Evolutionary conservation across 2,329 filamentous ascomycete genomes (phyloP).

Genomic region (Diaporthe helianthi): DNA sequence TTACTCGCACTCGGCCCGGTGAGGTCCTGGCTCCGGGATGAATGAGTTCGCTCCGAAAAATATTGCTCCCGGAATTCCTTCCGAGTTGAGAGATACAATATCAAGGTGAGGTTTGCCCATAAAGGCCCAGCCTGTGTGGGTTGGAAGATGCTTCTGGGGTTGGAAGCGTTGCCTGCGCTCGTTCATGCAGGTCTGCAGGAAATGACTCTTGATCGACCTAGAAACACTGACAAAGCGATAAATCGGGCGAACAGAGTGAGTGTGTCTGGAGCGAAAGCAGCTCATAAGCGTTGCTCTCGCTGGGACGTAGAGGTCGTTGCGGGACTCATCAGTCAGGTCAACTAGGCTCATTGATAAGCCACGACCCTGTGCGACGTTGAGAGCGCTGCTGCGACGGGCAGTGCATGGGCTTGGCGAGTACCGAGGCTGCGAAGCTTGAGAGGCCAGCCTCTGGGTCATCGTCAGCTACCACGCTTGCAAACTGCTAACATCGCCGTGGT

Average conservation of each 20-base stretch:
- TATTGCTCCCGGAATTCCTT: too few relatives aligned
- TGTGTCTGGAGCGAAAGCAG: background rate
- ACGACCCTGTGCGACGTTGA: background rate
- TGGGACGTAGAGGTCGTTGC: background rate
- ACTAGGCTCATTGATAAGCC: background rate
- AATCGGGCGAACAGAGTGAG: background rate
- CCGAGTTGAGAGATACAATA: too few relatives aligned
- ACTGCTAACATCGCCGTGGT: constrained; percentile 6
- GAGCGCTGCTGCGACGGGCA: background rate
- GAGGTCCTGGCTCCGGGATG: background rate
- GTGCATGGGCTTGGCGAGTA: background rate
- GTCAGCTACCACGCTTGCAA: constrained; percentile 12
- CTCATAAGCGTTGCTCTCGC: background rate
- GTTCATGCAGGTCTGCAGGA: background rate
- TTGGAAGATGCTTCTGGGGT: background rate
- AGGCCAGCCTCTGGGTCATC: background rate
- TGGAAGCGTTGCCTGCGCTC: background rate
- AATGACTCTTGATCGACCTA: background rate
- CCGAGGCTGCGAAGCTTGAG: background rate
- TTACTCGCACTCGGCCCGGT: background rate
- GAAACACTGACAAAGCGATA: background rate
- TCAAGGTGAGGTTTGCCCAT: background rate
- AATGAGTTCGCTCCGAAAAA: background rate
- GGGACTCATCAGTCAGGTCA: background rate
- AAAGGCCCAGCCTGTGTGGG: background rate